Conservation (phyloP, 148 eudicot species). For the Agrostemma githago region DNA sequence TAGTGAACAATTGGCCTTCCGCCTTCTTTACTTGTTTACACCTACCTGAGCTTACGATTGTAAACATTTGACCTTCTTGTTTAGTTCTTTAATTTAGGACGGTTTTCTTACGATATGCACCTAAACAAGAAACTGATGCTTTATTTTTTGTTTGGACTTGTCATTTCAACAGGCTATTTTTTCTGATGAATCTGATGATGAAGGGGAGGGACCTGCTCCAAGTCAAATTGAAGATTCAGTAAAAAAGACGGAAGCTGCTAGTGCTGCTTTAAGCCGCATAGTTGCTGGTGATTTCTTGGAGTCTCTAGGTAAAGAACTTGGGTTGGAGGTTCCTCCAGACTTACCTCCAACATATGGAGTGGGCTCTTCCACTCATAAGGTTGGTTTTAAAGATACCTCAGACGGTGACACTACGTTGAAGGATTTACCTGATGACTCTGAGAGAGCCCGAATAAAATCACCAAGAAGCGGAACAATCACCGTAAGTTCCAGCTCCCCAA, state of each 20-base stretch:
- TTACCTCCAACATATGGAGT: constrained; percentile 35
- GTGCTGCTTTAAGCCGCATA: constrained; percentile 71
- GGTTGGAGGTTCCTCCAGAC: constrained; percentile 88
- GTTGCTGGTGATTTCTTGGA: constrained; percentile 96
- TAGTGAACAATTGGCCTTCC: background rate
- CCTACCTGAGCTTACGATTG: background rate
- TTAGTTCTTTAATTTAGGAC: too few species aligned
- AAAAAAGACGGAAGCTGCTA: constrained; percentile 78
- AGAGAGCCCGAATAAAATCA: constrained; percentile 10
- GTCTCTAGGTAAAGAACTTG: constrained; percentile 91
- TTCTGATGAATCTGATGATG: constrained; percentile 85
- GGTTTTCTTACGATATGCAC: background rate
- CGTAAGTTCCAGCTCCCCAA: constrained; percentile 5
- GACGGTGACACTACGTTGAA: constrained; percentile 19
- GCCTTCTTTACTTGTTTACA: background rate
- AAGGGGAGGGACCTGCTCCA: constrained; percentile 37
- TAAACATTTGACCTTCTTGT: too few species aligned
- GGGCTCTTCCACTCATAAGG: constrained; percentile 1
- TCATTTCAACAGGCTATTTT: constrained; percentile 68
- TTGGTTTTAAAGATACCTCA: constrained; percentile 21
- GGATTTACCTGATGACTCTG: constrained; percentile 15
- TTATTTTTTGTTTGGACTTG: background rate
- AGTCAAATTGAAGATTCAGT: constrained; percentile 48
- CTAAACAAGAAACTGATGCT: background rate
- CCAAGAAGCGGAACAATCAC: constrained; percentile 6